A percentile compares a stretch with the other conserved stretches of the same genome.
Evolutionary conservation across 2,329 filamentous ascomycete genomes (phyloP).

Genomic region (Botryotinia calthae): DNA sequence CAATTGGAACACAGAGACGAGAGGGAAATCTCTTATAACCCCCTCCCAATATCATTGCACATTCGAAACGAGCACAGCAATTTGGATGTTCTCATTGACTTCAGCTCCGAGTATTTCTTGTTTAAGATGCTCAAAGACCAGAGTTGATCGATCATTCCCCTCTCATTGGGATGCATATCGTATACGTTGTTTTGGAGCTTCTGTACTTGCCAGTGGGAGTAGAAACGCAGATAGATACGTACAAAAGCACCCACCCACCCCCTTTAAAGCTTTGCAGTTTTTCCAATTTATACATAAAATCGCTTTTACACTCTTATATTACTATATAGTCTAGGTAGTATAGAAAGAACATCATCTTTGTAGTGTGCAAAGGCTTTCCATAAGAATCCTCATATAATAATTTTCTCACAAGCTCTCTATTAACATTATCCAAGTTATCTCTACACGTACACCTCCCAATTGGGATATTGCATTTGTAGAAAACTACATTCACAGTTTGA

Average conservation of each 20-base stretch:
- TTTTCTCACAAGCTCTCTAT: neutral
- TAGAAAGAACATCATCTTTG: neutral
- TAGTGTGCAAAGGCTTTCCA: neutral
- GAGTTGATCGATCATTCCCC: too few species aligned
- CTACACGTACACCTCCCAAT: neutral
- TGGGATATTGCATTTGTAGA: too few species aligned
- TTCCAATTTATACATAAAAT: accelerated
- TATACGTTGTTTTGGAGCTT: neutral
- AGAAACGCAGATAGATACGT: neutral
- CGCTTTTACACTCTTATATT: neutral
- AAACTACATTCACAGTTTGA: neutral
- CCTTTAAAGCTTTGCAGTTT: neutral
- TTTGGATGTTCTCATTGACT: too few species aligned
- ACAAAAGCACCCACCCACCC: neutral
- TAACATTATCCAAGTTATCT: neutral
- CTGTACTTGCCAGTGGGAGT: neutral
- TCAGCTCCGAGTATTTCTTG: too few species aligned
- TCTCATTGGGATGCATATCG: neutral
- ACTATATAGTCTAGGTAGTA: neutral
- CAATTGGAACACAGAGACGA: too few species aligned
- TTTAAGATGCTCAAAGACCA: too few species aligned
- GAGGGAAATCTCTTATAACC: too few species aligned
- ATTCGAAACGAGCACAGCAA: too few species aligned
- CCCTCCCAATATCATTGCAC: too few species aligned
- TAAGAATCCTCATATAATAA: neutral